phyloP scores from a whole-genome alignment of 208 protist genomes.

The Endotrypanum monterogeii region DNA sequence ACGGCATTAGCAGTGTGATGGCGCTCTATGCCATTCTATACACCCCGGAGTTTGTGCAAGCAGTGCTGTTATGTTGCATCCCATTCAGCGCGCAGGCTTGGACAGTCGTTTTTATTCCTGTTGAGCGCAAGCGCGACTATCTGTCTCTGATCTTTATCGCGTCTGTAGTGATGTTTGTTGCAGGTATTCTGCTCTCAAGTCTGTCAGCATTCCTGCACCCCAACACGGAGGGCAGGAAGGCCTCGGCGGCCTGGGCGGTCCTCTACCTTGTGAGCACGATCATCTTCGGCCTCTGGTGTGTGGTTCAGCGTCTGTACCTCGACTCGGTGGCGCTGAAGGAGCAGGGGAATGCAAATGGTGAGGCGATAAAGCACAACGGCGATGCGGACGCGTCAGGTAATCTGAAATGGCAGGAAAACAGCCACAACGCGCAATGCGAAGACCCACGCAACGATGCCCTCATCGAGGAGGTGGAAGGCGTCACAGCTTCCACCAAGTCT shows the following conservation, averaged over 20 bases:
- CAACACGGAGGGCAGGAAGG: constrained; percentile 17
- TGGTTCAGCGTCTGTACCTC: constrained; percentile 81
- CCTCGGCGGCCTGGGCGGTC: constrained; percentile 58
- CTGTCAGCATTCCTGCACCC: constrained; percentile 47
- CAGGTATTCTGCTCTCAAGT: constrained; percentile 62
- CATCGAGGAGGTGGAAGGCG: not conserved
- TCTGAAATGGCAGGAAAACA: not conserved
- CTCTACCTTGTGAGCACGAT: constrained; percentile 76
- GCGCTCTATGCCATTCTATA: constrained; percentile 66
- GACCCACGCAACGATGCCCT: not conserved
- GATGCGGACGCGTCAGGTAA: not conserved
- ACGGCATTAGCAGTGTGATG: constrained; percentile 59
- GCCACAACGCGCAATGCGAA: not conserved
- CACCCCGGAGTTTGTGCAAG: constrained; percentile 81
- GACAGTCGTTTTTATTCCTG: constrained; percentile 72
- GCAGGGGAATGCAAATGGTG: not conserved
- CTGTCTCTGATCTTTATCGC: constrained; percentile 62
- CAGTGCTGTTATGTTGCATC: constrained; percentile 72
- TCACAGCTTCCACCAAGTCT: too few species aligned
- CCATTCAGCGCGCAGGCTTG: constrained; percentile 80
- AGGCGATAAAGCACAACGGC: not conserved
- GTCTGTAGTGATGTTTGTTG: constrained; percentile 71
- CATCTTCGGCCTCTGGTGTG: constrained; percentile 80
- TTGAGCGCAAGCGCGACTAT: constrained; percentile 77
- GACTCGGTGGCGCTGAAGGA: constrained; percentile 52